Evolutionary conservation across 1,284 basidiomycete genomes (phyloP).

Genomic region (Mycocalia duriaeana): DNA sequence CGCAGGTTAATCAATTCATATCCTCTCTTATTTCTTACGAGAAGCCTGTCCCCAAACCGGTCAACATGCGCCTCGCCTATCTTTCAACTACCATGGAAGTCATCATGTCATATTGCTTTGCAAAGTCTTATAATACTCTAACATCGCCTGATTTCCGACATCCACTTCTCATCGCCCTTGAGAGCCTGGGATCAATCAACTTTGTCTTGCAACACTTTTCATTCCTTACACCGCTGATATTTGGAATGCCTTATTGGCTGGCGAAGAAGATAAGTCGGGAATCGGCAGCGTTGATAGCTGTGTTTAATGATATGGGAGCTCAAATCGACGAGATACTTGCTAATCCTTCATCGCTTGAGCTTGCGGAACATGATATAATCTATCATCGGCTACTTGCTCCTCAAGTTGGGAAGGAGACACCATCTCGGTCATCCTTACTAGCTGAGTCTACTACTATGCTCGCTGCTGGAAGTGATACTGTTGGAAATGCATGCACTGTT

Average conservation of each 20-base stretch:
- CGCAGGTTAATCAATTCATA: slow-evolving; percentile 16
- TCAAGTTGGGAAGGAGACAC: slow-evolving; percentile 10
- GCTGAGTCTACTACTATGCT: slow-evolving; percentile 31
- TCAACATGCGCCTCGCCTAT: slow-evolving; percentile 14
- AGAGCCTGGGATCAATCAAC: too few species aligned
- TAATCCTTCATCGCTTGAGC: slow-evolving; percentile 17
- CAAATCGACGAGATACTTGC: slow-evolving; percentile 20
- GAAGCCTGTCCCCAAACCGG: slow-evolving; percentile 9
- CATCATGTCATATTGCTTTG: slow-evolving; percentile 26
- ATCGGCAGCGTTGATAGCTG: slow-evolving; percentile 5
- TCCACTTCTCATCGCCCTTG: slow-evolving; percentile 18
- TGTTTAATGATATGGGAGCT: slow-evolving; percentile 10
- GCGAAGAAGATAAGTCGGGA: slow-evolving; percentile 8
- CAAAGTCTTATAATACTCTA: slow-evolving; percentile 14
- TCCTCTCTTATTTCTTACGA: slow-evolving; percentile 11
- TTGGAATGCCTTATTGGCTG: slow-evolving; percentile 14
- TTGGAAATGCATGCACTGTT: slow-evolving; percentile 29
- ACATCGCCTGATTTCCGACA: slow-evolving; percentile 21
- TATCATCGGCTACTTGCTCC: slow-evolving; percentile 24
- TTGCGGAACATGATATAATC: slow-evolving; percentile 18
- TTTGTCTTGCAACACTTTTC: slow-evolving; percentile 23
- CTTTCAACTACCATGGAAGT: slow-evolving; percentile 19
- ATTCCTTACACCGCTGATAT: slow-evolving; percentile 16
- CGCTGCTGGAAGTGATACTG: slow-evolving; percentile 31
- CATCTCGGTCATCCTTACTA: slow-evolving; percentile 18